Percentiles rank a stretch among this genome's conserved stretches.
phyloP scores from a whole-genome alignment of 139 green algal genomes.

The Mesotaenium endlicherianum region DNA sequence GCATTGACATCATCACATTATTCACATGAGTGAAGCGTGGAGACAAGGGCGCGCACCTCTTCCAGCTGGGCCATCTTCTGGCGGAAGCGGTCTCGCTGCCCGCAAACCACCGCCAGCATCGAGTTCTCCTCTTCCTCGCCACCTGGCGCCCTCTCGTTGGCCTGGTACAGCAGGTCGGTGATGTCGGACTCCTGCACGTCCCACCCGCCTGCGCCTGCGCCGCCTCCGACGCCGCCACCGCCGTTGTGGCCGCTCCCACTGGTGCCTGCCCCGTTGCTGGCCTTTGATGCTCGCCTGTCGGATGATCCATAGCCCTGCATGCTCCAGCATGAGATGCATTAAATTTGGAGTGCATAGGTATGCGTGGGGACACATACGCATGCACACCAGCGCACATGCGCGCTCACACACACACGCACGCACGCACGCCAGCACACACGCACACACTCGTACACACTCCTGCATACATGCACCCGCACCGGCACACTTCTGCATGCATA shows the following conservation, averaged over 20 bases:
- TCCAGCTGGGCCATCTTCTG: slow-evolving; percentile 72
- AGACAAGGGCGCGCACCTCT: slow-evolving; percentile 52
- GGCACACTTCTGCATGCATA: too few relatives aligned
- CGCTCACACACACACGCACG: too few relatives aligned
- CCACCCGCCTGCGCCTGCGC: neutral
- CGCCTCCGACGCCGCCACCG: neutral
- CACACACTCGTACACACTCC: too few relatives aligned
- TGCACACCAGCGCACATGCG: too few relatives aligned
- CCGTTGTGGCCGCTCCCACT: too few relatives aligned
- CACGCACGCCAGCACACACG: neutral
- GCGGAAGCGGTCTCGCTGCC: slow-evolving; percentile 79
- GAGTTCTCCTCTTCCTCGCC: slow-evolving; percentile 42
- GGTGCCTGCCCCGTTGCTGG: neutral
- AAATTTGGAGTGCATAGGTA: too few relatives aligned
- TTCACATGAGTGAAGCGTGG: neutral
- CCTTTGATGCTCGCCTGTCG: neutral
- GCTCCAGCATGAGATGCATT: too few relatives aligned
- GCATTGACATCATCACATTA: too few relatives aligned
- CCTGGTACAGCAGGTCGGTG: neutral
- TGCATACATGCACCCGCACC: too few relatives aligned
- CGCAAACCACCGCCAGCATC: slow-evolving; percentile 78
- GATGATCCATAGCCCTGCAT: slow-evolving; percentile 5
- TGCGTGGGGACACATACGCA: too few relatives aligned
- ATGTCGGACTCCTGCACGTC: neutral
- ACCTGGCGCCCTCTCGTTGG: neutral